A percentile compares a stretch with the other conserved stretches of the same genome.
Evolutionary conservation across 495 filamentous ascomycete genomes (phyloP).

Genomic region (Podospora anserina): DNA sequence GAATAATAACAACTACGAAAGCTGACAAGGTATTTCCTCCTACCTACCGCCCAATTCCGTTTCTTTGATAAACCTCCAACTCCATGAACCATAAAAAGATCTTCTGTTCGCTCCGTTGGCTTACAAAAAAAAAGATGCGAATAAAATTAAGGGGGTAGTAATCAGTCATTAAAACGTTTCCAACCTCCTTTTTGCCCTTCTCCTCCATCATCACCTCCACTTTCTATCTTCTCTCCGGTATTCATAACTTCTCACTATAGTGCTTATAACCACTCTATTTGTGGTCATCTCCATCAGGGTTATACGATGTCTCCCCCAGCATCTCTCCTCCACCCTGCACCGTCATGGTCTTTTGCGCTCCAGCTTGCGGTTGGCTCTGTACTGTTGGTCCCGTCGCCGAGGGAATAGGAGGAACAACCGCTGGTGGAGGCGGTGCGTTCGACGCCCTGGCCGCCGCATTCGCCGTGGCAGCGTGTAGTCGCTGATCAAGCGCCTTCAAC

Average conservation of each 20-base stretch:
- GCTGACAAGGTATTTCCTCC: neutral
- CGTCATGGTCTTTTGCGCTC: constrained; percentile 47
- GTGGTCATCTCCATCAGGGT: constrained; percentile 56
- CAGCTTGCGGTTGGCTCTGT: constrained; percentile 48
- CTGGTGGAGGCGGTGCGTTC: constrained; percentile 35
- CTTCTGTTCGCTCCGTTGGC: neutral
- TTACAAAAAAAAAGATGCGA: neutral
- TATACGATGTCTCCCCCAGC: constrained; percentile 67
- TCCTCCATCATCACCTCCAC: neutral
- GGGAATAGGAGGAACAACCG: constrained; percentile 38
- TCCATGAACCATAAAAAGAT: neutral
- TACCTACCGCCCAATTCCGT: neutral
- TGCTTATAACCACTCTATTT: neutral
- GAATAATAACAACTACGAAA: neutral
- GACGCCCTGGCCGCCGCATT: constrained; percentile 41
- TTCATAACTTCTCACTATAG: neutral
- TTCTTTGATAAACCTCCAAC: neutral
- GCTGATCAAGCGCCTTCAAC: constrained; percentile 85
- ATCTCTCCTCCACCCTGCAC: constrained; percentile 35
- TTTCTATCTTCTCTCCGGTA: neutral
- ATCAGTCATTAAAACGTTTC: neutral
- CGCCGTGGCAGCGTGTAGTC: constrained; percentile 76
- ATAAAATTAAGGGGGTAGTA: neutral
- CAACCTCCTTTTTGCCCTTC: neutral
- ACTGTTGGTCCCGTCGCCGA: constrained; percentile 46